Conservation (phyloP, 1,284 basidiomycete genomes). For the Sanghuangporus sanghuang region DNA sequence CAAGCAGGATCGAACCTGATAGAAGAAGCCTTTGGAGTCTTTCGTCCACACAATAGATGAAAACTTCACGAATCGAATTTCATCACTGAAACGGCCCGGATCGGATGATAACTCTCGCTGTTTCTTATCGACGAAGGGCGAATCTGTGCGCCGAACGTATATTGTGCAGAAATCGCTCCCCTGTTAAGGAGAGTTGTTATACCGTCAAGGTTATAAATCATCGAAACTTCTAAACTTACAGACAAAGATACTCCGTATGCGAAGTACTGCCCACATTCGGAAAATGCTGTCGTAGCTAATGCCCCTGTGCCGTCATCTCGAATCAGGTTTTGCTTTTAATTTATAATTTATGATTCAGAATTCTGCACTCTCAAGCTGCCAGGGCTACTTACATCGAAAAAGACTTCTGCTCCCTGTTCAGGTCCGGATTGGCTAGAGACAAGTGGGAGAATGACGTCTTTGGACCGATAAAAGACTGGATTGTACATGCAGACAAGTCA, state of each 20-base stretch:
- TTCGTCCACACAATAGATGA: slow-evolving; percentile 67
- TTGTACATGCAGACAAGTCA: slow-evolving; percentile 3
- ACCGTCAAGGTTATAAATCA: not conserved
- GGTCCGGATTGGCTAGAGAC: slow-evolving; percentile 39
- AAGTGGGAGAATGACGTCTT: slow-evolving; percentile 45
- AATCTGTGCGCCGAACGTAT: slow-evolving; percentile 59
- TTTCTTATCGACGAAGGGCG: slow-evolving; percentile 45
- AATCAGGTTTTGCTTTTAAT: slow-evolving; percentile 57
- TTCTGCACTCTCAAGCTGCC: not conserved
- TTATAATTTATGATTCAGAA: slow-evolving; percentile 8
- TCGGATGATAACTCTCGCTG: slow-evolving; percentile 37
- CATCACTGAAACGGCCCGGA: slow-evolving; percentile 54
- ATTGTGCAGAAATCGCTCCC: slow-evolving; percentile 74
- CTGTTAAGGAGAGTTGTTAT: slow-evolving; percentile 28
- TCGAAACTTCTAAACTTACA: slow-evolving; percentile 30
- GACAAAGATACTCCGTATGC: slow-evolving; percentile 76
- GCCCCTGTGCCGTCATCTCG: slow-evolving; percentile 71
- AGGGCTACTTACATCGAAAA: slow-evolving; percentile 59
- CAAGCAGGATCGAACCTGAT: slow-evolving; percentile 47
- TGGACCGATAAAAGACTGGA: slow-evolving; percentile 64
- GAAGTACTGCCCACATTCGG: slow-evolving; percentile 62
- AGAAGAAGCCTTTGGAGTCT: slow-evolving; percentile 79
- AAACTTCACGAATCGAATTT: slow-evolving; percentile 74
- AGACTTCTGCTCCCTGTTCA: slow-evolving; percentile 52
- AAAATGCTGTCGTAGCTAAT: slow-evolving; percentile 54